Evolutionary conservation across 345 rosid genomes (phyloP).

Genomic region (Geranium rotundifolium): DNA sequence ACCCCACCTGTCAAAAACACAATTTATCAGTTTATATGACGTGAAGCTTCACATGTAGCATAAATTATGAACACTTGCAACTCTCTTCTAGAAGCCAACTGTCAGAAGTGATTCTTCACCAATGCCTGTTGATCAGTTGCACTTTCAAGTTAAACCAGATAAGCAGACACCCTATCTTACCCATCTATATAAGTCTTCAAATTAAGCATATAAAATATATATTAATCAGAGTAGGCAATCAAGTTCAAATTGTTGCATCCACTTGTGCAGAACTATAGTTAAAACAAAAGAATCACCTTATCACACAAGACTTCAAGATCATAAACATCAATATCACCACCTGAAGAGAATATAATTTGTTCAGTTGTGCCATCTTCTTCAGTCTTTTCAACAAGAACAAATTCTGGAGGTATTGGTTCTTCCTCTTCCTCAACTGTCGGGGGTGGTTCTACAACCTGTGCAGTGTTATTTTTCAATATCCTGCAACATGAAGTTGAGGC

Average conservation of each 20-base stretch:
- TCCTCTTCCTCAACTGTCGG: constrained; percentile 48
- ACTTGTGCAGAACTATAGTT: neutral
- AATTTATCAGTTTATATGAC: neutral
- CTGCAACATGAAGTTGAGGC: constrained; percentile 19
- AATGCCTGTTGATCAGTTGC: too few relatives aligned
- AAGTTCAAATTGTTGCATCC: neutral
- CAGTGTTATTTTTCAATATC: constrained; percentile 43
- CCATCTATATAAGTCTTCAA: too few relatives aligned
- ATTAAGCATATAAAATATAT: neutral
- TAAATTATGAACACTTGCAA: neutral
- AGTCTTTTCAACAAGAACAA: constrained; percentile 60
- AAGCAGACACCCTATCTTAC: too few relatives aligned
- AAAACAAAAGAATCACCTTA: constrained; percentile 34
- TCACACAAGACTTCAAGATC: constrained; percentile 90
- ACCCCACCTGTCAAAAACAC: constrained; percentile 53
- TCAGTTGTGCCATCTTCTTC: constrained; percentile 58
- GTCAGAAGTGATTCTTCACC: too few relatives aligned
- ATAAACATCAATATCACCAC: constrained; percentile 81
- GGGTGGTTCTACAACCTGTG: constrained; percentile 65
- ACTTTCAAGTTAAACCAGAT: too few relatives aligned
- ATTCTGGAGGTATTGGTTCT: constrained; percentile 53
- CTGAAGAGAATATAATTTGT: constrained; percentile 77
- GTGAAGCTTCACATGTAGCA: neutral
- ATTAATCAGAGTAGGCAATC: neutral
- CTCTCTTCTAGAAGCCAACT: too few relatives aligned